Evolutionary conservation across 495 filamentous ascomycete genomes (phyloP).

Genomic region (Penicillium crystallinum): DNA sequence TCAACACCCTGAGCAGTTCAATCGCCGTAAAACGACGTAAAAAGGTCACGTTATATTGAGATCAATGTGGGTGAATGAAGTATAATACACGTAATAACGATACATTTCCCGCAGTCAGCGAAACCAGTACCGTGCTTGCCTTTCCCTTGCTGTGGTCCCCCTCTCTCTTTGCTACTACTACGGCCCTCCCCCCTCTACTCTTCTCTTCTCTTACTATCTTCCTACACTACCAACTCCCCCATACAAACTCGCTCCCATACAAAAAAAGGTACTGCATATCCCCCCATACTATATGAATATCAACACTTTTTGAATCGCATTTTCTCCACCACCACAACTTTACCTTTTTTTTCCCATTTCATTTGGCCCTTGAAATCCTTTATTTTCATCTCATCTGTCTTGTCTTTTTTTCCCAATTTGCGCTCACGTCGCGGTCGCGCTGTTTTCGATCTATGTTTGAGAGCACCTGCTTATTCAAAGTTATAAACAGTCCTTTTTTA

Average conservation of each 20-base stretch:
- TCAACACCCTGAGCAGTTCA: neutral
- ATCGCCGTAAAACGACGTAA: neutral
- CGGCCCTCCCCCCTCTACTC: conserved; percentile 41
- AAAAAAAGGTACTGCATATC: conserved; percentile 46
- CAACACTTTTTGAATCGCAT: conserved; percentile 21
- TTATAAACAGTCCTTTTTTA: neutral
- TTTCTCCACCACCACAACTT: conserved; percentile 16
- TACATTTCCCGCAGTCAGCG: conserved; percentile 20
- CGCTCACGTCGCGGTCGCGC: conserved; percentile 14
- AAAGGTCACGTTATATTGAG: neutral
- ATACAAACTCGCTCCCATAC: conserved; percentile 58
- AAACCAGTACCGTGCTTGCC: neutral
- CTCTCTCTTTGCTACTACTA: conserved; percentile 53
- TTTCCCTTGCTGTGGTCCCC: conserved; percentile 11
- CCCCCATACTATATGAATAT: conserved; percentile 30
- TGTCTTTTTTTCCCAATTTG: conserved; percentile 21
- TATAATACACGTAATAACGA: conserved; percentile 2
- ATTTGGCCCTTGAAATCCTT: conserved; percentile 11
- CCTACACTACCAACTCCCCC: conserved; percentile 54
- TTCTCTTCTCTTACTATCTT: conserved; percentile 36
- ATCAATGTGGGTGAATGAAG: neutral
- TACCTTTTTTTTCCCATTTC: conserved; percentile 18
- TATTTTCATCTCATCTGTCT: conserved; percentile 10
- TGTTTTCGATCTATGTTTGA: conserved; percentile 1
- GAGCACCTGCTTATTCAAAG: conserved; percentile 6